phyloP scores from a whole-genome alignment of 2,329 filamentous ascomycete species.

The Allantophomopsis lycopodina region DNA sequence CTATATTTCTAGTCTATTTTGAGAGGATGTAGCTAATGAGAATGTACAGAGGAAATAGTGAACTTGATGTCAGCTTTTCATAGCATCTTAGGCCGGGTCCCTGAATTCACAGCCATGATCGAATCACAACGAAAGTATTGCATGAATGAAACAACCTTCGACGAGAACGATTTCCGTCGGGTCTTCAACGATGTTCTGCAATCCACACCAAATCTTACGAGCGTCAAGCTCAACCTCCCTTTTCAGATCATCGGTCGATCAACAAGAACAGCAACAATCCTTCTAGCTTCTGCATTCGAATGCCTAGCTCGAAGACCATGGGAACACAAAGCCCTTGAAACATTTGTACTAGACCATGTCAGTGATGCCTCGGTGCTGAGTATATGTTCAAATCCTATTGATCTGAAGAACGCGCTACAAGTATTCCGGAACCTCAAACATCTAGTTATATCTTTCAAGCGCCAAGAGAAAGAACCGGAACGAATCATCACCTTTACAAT shows the following conservation, averaged over 20 bases:
- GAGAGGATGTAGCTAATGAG: conserved; percentile 4
- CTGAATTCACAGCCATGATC: conserved; percentile 30
- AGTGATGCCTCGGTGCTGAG: conserved; percentile 31
- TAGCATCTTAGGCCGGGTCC: conserved; percentile 20
- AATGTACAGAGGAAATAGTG: conserved; percentile 28
- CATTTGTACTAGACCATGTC: conserved; percentile 34
- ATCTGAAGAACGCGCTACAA: conserved; percentile 32
- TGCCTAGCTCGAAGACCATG: conserved; percentile 29
- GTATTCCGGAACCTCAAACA: conserved; percentile 27
- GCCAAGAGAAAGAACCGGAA: conserved; percentile 23
- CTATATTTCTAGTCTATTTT: conserved; percentile 6
- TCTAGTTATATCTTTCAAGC: conserved; percentile 30
- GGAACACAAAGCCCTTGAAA: conserved; percentile 27
- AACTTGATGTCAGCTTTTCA: conserved; percentile 31
- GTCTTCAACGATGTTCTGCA: conserved; percentile 28
- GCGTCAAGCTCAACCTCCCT: conserved; percentile 35
- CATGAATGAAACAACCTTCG: conserved; percentile 33
- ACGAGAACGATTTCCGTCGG: conserved; percentile 30
- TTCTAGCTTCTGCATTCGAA: conserved; percentile 37
- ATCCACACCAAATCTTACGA: conserved; percentile 27
- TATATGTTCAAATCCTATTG: conserved; percentile 35
- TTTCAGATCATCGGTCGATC: conserved; percentile 33
- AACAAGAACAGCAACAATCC: conserved; percentile 31
- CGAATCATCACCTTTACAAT: conserved; percentile 25
- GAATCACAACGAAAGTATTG: conserved; percentile 30